Base-by-base conservation (phyloP, 2,329 filamentous ascomycete species). In the Aureobasidium sp. region DNA sequence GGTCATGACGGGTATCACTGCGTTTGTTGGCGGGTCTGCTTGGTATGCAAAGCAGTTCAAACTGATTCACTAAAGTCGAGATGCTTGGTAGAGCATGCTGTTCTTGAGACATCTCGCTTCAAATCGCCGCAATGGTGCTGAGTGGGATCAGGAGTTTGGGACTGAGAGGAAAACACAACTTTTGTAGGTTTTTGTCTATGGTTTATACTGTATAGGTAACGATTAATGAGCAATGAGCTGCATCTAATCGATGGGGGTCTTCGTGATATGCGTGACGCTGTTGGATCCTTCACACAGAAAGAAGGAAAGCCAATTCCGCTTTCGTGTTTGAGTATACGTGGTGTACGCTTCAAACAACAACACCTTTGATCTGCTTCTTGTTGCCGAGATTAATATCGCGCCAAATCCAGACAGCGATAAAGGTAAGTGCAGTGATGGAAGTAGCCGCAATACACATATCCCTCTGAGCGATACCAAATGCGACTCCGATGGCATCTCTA, bases 401-500 rank as follows among this genome's bases (percentile, higher is more conserved):
- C 67, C 72, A 71, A 58, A 73, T 64, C 2, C 71, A 31, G 12
- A 72, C 66, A 41, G 65, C 68, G 31, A 71, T 63, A 17, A 71
- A 39, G 5, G 65, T 66, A 20, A 74, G 34, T 45, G 66, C 70
- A 65, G 70, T 67, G 34, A 72, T 63, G 5, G 65, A 67, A 8
- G 69, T 71, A 48, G 73, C 66, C 5, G 75, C 74, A 49, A 76
- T 75, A 34, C 78, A 67, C 72, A 78, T 73, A n/a, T 69, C 65
- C 37, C 68, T 73, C 71, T 83, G 79, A 5, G 77, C 74, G 41
- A 78, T 76, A 1, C 74, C 78, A 62, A 83, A 83, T 0, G 80
- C 69, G 51, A 72, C 61, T 34, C 78, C 73, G 56, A 82, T 80
- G 2, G 73, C 80, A 20, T 72, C 64, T 17, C 80, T 70, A 25